Evolutionary conservation across 2,329 filamentous ascomycete species (phyloP), one percentile per base, ranked within the genome.

Genomic region (Diatrype stigma): DNA sequence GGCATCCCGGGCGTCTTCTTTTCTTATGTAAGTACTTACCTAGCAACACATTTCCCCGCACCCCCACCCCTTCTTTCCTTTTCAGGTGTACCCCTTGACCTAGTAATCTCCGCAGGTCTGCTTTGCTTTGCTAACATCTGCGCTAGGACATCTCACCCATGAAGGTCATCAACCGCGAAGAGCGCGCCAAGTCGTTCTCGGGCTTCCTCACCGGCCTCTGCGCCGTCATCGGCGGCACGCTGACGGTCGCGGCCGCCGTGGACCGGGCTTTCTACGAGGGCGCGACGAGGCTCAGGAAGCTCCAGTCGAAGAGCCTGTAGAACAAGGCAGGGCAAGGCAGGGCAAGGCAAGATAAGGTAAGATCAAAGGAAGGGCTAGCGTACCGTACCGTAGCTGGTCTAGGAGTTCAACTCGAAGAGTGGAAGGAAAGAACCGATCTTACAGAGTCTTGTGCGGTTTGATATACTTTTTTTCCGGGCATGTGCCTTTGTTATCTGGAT

Each of bases 1-100:
- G 94, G 94, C 58, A 97, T 99, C 63, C 94, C 94, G 0, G 94
- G 94, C 42, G 92, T 99, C 14, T 99, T 99, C 77, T 97, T 99
- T 76, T 96, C 91, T 59, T 99, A 99, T 63, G 89, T 92, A 77
- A 81, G 87, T 82, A 30, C 34, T 28, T 14, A 37, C 6, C 30
- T 37, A 14, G 3, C 23, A 17, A 44, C 6, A 44, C n/a, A n/a
- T n/a, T n/a, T n/a, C n/a, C n/a, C n/a, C n/a, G n/a, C n/a, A 21
- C 28, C 42, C 28, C 12, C 42, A 32, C n/a, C 6, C 37, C 30
- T 30, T 37, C 19, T 42, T 45, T 42, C 46, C 37, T 55, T 10
- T 17, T 45, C 44, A 35, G 40, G 17, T 12, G 1, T 12, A 11
- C 34, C 6, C 3, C 19, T 34, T 30, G 23, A 19, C 28, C 37